Base-by-base conservation (phyloP, 768 basidiomycete genomes). In the Lactarius quietus region DNA sequence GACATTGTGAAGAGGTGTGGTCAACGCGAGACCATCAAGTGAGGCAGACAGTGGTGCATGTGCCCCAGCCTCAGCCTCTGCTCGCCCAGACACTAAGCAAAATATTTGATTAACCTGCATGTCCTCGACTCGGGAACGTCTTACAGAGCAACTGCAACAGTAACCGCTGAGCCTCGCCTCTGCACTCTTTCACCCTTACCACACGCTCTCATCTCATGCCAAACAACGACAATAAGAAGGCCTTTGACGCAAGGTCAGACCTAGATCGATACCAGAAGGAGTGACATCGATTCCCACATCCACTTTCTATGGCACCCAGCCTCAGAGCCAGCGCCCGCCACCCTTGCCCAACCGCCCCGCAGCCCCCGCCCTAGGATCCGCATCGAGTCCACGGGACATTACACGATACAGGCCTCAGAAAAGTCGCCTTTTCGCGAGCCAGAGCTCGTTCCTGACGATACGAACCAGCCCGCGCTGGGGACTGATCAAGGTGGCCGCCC, bases 371-470 rank as follows among this genome's bases (percentile, higher is more conserved):
- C 48, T 72, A 23, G 80, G 80, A 20, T 79, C 80, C 1, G 59
- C 77, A 17, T 71, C n/a, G n/a, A n/a, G n/a, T n/a, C 77, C 59
- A 80, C 80, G 52, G 72, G 73, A 57, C 75, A 78, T 68, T 62
- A 68, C 31, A 51, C 61, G 3, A 66, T 68, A 15, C 65, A 33
- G n/a, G 68, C 74, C 0, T 70, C 74, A 52, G 62, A 73, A 63
- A 48, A 68, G 70, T 67, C 71, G 8, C 69, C 70, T 4, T 76
- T 66, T 58, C 70, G 73, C 26, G 74, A 76, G 63, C 76, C 73
- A 20, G 74, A 72, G 61, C 70, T 71, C n/a, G 72, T 75, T 18
- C 29, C 63, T 14, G 74, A 70, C 39, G 61, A 75, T 26, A 31
- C 52, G n/a, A 64, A 41, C 2, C 45, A 59, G 38, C 57, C 71